Base-by-base conservation (phyloP, 805 yeast species). In the Candida oleophila region DNA sequence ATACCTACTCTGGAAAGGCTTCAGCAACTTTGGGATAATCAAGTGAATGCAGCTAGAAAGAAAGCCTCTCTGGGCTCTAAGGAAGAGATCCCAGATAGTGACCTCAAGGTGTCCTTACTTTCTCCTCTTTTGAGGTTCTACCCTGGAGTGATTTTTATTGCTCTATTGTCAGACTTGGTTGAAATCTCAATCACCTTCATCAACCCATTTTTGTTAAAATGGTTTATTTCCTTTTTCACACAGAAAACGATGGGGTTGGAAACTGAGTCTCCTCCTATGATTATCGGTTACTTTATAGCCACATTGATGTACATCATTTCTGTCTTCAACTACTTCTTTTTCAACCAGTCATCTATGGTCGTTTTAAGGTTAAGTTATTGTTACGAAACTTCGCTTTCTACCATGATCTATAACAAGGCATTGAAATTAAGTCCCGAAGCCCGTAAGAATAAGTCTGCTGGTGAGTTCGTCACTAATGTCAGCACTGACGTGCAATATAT, bases 81-180 rank as follows among this genome's bases (percentile, higher is more conserved):
- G 1, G 66, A 47, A 81, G 22, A 96, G 76, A 3, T 89, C 85
- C 71, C 89, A 89, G 59, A 73, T 76, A 2, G 52, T 77, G 33
- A 91, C 88, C 38, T 35, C 16, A 35, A 19, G 22, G 54, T 33
- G 51, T 53, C 11, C 63, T 63, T 32, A 25, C 60, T 22, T 40
- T 58, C 22, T 69, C 62, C 42, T 60, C 60, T 19, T 18, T 50
- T 2, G 53, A 53, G 14, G 55, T 56, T 20, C 50, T 62, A 37
- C 42, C 61, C 18, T 25, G 30, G 30, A 63, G 98, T 94, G 69
- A 53, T 77, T 15, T 69, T 91, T 46, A 87, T 94, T 0, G 62
- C 59, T 49, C 57, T 66, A 22, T 68, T 62, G 49, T 67, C 69
- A 22, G 66, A 60, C 47, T 55, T 66, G 22, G 55, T 66, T 40